Evolutionary conservation across 2,329 filamentous ascomycete genomes (phyloP).

Genomic region (Rosellinia necatrix): DNA sequence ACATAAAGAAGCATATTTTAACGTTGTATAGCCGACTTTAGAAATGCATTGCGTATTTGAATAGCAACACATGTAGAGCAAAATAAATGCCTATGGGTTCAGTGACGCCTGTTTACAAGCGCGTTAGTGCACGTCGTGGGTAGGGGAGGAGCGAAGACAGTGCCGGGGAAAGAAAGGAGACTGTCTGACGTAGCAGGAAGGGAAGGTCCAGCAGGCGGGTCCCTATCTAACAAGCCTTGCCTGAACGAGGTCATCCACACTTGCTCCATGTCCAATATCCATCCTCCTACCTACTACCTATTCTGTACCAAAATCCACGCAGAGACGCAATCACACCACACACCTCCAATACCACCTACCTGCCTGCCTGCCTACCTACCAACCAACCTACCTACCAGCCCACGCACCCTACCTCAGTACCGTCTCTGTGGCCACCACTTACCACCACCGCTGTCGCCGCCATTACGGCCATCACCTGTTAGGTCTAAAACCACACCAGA

Average conservation of each 20-base stretch:
- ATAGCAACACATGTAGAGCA: too few relatives aligned
- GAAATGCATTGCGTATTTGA: too few relatives aligned
- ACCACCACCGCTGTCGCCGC: not conserved
- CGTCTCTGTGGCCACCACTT: not conserved
- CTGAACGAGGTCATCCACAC: slow-evolving; percentile 31
- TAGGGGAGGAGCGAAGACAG: slow-evolving; percentile 15
- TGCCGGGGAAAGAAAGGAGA: not conserved
- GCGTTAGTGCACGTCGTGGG: too few relatives aligned
- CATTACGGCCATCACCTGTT: slow-evolving; percentile 7
- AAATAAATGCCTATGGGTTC: too few relatives aligned
- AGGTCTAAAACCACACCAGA: slow-evolving; percentile 1
- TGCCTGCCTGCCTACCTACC: slow-evolving; percentile 7
- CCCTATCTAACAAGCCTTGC: slow-evolving; percentile 30
- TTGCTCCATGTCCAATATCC: slow-evolving; percentile 27
- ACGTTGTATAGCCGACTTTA: too few relatives aligned
- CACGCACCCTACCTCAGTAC: not conserved
- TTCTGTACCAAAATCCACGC: slow-evolving; percentile 30
- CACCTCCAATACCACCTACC: slow-evolving; percentile 21
- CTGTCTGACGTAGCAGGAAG: slow-evolving; percentile 33
- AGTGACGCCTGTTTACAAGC: too few relatives aligned
- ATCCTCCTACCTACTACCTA: slow-evolving; percentile 23
- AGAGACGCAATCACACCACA: slow-evolving; percentile 28
- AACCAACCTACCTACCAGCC: slow-evolving; percentile 14
- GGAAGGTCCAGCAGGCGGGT: slow-evolving; percentile 24
- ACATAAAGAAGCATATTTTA: too few relatives aligned